phyloP scores from a whole-genome alignment of 1,284 basidiomycete genomes.

The Ceratobasidium sp. region DNA sequence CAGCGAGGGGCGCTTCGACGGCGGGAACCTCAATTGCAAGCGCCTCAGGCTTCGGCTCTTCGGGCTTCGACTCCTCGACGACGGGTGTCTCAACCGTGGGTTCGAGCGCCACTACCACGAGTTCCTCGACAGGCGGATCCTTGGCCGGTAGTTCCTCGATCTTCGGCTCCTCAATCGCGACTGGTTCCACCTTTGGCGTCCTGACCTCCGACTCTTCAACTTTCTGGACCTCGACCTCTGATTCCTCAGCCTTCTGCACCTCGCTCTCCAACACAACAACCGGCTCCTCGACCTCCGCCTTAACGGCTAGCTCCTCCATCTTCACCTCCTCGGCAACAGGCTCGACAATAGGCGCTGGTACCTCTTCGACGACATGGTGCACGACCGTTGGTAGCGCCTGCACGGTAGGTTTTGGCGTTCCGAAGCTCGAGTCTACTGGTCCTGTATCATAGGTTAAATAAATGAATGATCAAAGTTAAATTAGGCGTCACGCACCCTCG shows the following conservation, averaged over 20 bases:
- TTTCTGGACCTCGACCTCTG: background rate
- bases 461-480: background rate
- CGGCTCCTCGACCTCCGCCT: background rate
- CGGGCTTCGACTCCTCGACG: background rate
- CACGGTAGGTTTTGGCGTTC: background rate
- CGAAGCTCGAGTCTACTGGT: background rate
- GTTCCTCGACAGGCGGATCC: constrained; percentile 19
- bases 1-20: background rate
- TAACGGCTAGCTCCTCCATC: background rate
- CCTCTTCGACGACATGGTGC: background rate
- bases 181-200: background rate
- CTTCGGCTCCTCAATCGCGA: background rate
- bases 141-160: background rate
- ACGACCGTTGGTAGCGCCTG: background rate
- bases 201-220: background rate
- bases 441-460: background rate
- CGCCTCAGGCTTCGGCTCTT: constrained; percentile 1
- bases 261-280: background rate
- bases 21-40: background rate
- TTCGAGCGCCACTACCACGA: background rate
- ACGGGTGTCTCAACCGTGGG: background rate
- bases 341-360: background rate
- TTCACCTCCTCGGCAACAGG: background rate
- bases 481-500: background rate
- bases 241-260: background rate